Evolutionary conservation across 306 rosid species (phyloP).

Genomic region (Sophora flavescens): DNA sequence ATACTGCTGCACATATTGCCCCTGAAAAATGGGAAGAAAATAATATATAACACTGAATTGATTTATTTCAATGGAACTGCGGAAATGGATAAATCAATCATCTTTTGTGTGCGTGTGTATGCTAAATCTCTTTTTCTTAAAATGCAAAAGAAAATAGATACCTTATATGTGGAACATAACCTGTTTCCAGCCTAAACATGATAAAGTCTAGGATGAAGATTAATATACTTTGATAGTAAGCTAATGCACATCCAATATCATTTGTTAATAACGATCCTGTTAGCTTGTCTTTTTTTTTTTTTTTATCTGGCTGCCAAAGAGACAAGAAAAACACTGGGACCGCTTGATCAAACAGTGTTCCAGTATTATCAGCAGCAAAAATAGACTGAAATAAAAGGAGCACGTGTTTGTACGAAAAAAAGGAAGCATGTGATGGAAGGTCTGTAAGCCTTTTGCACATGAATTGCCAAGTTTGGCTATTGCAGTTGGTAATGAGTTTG

Average conservation of each 20-base stretch:
- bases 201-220: constrained; percentile 12
- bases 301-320: too few species aligned
- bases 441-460: too few species aligned
- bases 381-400: too few species aligned
- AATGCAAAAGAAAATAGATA: not conserved
- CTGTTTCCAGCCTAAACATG: not conserved
- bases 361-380: too few species aligned
- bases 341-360: too few species aligned
- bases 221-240: not conserved
- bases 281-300: not conserved
- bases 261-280: not conserved
- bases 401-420: too few species aligned
- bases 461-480: too few species aligned
- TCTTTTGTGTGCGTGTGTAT: not conserved
- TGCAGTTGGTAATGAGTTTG: too few species aligned
- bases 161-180: not conserved
- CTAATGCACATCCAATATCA: not conserved
- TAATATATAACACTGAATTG: not conserved
- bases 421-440: too few species aligned
- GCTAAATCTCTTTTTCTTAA: not conserved
- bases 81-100: constrained; percentile 28
- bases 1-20: constrained; percentile 71
- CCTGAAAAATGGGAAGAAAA: constrained; percentile 55
- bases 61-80: constrained; percentile 37
- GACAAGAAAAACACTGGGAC: too few species aligned